Evolutionary conservation across 2,329 filamentous ascomycete species (phyloP).

Genomic region (Penicillium hordei): DNA sequence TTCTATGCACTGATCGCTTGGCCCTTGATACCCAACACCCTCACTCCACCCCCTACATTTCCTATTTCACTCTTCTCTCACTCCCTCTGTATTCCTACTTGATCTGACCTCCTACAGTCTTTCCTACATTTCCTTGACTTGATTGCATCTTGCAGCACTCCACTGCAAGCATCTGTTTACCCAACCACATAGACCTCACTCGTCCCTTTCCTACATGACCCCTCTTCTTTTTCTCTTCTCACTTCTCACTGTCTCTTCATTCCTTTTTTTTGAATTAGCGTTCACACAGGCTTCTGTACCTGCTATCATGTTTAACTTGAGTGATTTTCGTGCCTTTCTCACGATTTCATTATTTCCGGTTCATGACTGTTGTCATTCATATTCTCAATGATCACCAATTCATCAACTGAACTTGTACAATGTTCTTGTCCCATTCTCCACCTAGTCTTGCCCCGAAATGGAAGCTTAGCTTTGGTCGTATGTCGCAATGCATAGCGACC

Average conservation of each 20-base stretch:
- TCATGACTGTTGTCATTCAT: neutral
- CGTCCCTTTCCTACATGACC: conserved; percentile 2
- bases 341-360: neutral
- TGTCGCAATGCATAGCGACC: neutral
- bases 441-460: neutral
- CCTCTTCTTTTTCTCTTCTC: neutral
- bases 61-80: neutral
- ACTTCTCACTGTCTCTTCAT: neutral
- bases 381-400: conserved; percentile 2
- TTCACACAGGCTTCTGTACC: conserved; percentile 5
- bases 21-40: conserved; percentile 6
- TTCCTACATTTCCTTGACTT: conserved; percentile 5
- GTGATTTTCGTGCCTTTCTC: conserved; percentile 1
- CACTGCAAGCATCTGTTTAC: neutral
- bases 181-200: conserved; percentile 1
- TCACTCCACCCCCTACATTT: conserved; percentile 9
- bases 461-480: neutral
- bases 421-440: neutral
- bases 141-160: conserved; percentile 2
- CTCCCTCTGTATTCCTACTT: conserved; percentile 2
- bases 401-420: neutral
- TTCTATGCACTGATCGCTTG: conserved; percentile 35
- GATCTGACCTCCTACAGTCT: neutral
- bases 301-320: conserved; percentile 4
- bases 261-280: conserved; percentile 7